Conservation (phyloP, 2,329 filamentous ascomycete species). For the Cladophialophora carrionii region DNA sequence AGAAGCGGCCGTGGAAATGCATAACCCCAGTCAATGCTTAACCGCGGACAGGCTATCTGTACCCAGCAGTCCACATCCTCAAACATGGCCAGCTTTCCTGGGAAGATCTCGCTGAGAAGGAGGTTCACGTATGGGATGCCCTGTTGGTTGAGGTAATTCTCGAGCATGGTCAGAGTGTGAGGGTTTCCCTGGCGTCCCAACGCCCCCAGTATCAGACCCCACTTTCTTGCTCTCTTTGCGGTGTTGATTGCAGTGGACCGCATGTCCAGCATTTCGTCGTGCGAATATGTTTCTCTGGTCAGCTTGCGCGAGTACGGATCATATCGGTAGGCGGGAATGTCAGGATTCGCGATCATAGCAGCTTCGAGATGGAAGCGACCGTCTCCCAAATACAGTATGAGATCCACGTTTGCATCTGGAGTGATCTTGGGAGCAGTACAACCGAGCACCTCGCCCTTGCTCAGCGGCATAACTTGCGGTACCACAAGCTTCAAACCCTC, state of each 20-base stretch:
- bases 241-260: conserved; percentile 75
- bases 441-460: conserved; percentile 94
- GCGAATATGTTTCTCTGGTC: conserved; percentile 88
- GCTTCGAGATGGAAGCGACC: conserved; percentile 95
- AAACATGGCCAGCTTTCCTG: conserved; percentile 93
- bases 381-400: conserved; percentile 87
- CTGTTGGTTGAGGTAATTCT: conserved; percentile 69
- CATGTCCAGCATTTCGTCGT: conserved; percentile 84
- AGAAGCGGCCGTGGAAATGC: conserved; percentile 86
- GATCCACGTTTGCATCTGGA: conserved; percentile 63
- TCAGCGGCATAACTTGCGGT: conserved; percentile 89
- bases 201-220: conserved; percentile 92
- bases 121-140: conserved; percentile 83
- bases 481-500: conserved; percentile 85
- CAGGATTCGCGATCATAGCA: conserved; percentile 98
- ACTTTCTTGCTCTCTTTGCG: conserved; percentile 78
- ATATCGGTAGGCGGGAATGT: conserved; percentile 88
- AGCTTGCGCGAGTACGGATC: conserved; percentile 93
- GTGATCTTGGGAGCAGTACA: conserved; percentile 84
- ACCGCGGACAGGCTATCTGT: conserved; percentile 91
- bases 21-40: conserved; percentile 99
- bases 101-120: conserved; percentile 92
- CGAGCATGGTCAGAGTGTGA: conserved; percentile 84
- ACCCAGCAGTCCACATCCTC: conserved; percentile 95
- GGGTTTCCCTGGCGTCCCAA: conserved; percentile 94